Evolutionary conservation across 2,329 filamentous ascomycete genomes (phyloP), one percentile per base, ranked within the genome.

Genomic region (Sporothrix schenckii): DNA sequence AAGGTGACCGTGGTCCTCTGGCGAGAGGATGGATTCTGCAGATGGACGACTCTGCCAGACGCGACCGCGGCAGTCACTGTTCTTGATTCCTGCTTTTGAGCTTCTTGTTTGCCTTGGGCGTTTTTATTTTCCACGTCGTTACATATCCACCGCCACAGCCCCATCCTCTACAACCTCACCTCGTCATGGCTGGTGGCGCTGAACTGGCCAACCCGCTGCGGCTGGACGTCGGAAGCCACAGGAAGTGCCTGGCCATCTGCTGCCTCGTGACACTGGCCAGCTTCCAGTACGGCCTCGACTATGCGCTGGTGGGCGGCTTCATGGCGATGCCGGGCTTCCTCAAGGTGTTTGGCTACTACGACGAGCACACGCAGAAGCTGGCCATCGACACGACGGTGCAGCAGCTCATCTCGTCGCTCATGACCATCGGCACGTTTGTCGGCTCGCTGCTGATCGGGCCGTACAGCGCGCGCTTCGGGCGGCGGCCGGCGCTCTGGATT

Each of bases 291-390:
- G 76, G 77, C 19, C 74, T 79, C 47, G 78, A 80, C 67, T 78
- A 79, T 14, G 77, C 76, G 10, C 74, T 79, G 19, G 75, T 79
- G 16, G 77, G 77, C n/a, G 78, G 78, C 21, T 77, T 79, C 67
- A 74, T 77, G 72, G 77, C 78, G 39, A 79, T 79, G 78, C 78
- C 77, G 4, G 78, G 78, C 10, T 80, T 80, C 71, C 72, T 79
- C 58, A 71, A 73, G 58, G 76, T 78, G n/a, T 80, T 78, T 66
- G 78, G 78, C 21, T 79, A 79, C 70, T 77, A 76, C 54, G 74
- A 79, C 58, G 68, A 72, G 1, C 50, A 66, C 5, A 66, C 72
- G 4, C 58, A 71, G 9, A 72, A 71, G 63, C 79, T 77, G 77
- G 77, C 76, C 21, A 79, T 80, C 24, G 76, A 79, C 58, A 76